Base-by-base conservation (phyloP, 257 asterid genomes). In the Cynanchum wilfordii region DNA sequence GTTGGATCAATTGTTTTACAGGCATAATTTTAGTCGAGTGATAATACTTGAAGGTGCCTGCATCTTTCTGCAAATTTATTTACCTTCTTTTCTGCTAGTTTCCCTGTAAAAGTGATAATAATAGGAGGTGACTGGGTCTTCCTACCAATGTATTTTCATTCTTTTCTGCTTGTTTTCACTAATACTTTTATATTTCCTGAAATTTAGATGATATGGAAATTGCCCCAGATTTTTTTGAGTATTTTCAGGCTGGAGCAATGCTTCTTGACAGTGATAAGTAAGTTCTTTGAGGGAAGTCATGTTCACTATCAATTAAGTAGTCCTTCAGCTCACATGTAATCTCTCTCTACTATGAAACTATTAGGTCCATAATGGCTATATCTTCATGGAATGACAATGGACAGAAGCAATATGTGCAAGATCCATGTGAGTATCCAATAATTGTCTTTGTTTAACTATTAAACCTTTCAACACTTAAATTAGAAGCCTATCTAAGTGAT, bases 321-420 rank as follows among this genome's bases (percentile, higher is more conserved):
- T 45, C 17, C 63, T 59, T 58, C 29, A 45, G 38, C 4, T 50
- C 56, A 30, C 10, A 24, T 54, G 44, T 25, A 15, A 29, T 55
- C 22, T 58, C 19, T 33, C 78, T 50, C 66, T 78, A 40, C 57
- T 57, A 76, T 78, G 38, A 60, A 63, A 70, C 67, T 56, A 29
- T 75, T 80, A 92, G 99, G 86, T 88, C 99, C 78, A 89, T 95
- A 70, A 84, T 95, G 98, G 99, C 97, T 58, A 83, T 95, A 78
- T 95, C 99, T 38, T 95, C 99, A 42, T 92, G 99, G 99, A 95
- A 95, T 86, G 99, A 95, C 87, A 95, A 95, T 77, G 99, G 99
- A 59, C 99, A 95, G 80, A 87, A 76, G 82, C 96, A 95, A 80
- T 95, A 85, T 78, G 99, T 95, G 71, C 93, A 92, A 29, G 98